Conservation (phyloP, 805 yeast species). For the Maudiozyma saulgeensis region DNA sequence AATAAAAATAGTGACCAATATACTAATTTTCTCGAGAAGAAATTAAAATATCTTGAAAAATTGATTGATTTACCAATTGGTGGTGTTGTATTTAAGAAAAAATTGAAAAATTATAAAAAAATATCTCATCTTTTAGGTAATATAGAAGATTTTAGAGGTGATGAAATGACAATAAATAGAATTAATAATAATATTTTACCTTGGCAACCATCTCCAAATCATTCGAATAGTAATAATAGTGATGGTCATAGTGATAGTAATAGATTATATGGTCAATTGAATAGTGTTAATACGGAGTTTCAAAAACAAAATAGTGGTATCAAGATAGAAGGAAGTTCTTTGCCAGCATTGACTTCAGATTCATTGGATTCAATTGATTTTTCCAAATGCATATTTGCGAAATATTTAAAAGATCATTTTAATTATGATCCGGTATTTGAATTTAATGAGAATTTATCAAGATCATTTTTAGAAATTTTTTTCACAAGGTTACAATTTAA, state of each 20-base stretch:
- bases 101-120: constrained; percentile 22
- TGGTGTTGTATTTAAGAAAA: constrained; percentile 25
- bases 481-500: constrained; percentile 47
- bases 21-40: constrained; percentile 45
- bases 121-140: constrained; percentile 29
- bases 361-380: constrained; percentile 34
- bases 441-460: constrained; percentile 40
- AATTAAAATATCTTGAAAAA: constrained; percentile 42
- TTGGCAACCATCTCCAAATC: not conserved
- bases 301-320: not conserved
- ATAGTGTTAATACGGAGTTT: not conserved
- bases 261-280: no score
- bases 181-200: not conserved
- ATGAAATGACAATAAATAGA: not conserved
- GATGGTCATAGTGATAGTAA: no score
- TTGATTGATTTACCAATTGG: constrained; percentile 28
- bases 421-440: constrained; percentile 43
- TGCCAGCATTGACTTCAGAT: constrained; percentile 16
- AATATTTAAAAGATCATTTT: constrained; percentile 38
- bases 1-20: constrained; percentile 39
- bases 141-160: constrained; percentile 6
- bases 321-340: constrained; percentile 2
- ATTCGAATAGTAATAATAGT: not conserved
- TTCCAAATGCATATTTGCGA: constrained; percentile 35
- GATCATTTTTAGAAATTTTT: constrained; percentile 43